Percentiles rank a stretch among this genome's conserved stretches.
phyloP scores from a whole-genome alignment of 2,329 filamentous ascomycete genomes.

The Exophiala mesophila region DNA sequence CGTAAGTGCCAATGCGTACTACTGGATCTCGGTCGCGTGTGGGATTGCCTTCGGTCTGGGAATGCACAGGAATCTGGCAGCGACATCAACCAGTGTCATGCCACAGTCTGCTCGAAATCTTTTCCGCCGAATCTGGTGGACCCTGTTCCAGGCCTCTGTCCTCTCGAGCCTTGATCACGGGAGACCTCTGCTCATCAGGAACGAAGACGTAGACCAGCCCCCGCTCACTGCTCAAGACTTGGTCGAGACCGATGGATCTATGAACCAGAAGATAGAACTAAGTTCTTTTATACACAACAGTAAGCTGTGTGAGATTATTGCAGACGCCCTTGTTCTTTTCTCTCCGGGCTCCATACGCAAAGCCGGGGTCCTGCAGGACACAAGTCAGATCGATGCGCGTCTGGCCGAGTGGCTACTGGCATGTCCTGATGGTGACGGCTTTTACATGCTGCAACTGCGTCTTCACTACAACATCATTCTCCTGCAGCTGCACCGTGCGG shows the following conservation, averaged over 20 bases:
- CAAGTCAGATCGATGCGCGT: constrained; percentile 1
- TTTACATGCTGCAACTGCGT: constrained; percentile 4
- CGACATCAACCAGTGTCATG: constrained; percentile 17
- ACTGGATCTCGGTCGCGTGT: constrained; percentile 28
- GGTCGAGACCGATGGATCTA: constrained; percentile 44
- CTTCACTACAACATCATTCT: constrained; percentile 14
- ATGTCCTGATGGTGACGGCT: constrained; percentile 1
- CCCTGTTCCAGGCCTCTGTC: constrained; percentile 42
- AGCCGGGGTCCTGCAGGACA: not conserved
- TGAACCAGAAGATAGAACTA: constrained; percentile 41
- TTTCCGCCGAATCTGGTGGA: constrained; percentile 43
- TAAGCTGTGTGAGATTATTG: constrained; percentile 45
- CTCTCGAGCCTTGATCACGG: constrained; percentile 45
- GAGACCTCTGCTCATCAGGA: constrained; percentile 48
- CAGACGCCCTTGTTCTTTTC: constrained; percentile 30
- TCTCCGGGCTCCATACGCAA: constrained; percentile 2
- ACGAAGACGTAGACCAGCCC: constrained; percentile 27
- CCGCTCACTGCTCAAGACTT: constrained; percentile 46
- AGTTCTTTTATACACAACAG: constrained; percentile 47
- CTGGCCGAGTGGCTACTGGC: constrained; percentile 5
- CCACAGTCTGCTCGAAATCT: constrained; percentile 38
- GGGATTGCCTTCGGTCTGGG: constrained; percentile 31
- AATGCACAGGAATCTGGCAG: constrained; percentile 23
- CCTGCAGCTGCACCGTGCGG: constrained; percentile 7
- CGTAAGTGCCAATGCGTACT: constrained; percentile 25